Percentiles rank a stretch among this genome's conserved stretches.
These are phyloP conservation scores for Blastomyces gilchristii DNA, from an alignment of 2,329 filamentous ascomycete species.

Conservation along the genomic window DNA sequence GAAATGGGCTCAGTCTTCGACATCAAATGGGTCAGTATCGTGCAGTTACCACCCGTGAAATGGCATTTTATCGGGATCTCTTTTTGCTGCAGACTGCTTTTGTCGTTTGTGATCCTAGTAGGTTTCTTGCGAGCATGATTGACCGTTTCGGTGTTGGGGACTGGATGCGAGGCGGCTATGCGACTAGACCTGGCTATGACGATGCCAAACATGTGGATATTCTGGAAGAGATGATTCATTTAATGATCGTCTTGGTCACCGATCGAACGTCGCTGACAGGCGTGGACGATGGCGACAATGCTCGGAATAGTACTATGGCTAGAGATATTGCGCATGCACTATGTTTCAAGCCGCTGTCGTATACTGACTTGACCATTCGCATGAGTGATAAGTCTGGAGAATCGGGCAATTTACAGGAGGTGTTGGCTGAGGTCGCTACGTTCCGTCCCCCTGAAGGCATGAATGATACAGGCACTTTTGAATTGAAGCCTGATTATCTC, in stretches of 20 bases:
- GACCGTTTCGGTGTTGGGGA: slow-evolving; percentile 81
- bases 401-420: slow-evolving; percentile 72
- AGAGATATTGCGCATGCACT: slow-evolving; percentile 87
- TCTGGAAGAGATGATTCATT: slow-evolving; percentile 88
- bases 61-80: slow-evolving; percentile 88
- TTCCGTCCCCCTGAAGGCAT: slow-evolving; percentile 87
- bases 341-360: slow-evolving; percentile 92
- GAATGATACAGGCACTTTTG: slow-evolving; percentile 87
- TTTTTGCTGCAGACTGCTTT: slow-evolving; percentile 87
- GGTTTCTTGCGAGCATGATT: slow-evolving; percentile 78
- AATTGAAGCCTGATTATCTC: slow-evolving; percentile 75
- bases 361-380: slow-evolving; percentile 78
- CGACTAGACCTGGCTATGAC: slow-evolving; percentile 65
- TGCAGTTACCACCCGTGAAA: slow-evolving; percentile 77
- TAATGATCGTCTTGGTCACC: slow-evolving; percentile 81
- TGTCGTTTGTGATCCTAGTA: slow-evolving; percentile 70
- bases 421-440: slow-evolving; percentile 76
- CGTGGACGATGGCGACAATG: slow-evolving; percentile 26
- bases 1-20: slow-evolving; percentile 88
- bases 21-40: slow-evolving; percentile 93
- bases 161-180: slow-evolving; percentile 79
- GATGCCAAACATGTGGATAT: slow-evolving; percentile 83
- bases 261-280: slow-evolving; percentile 65
- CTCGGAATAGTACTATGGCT: slow-evolving; percentile 59
- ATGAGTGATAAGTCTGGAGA: slow-evolving; percentile 84